These are phyloP conservation scores for Ceratorhiza oryzae-sativae DNA, from an alignment of 1,284 basidiomycete species.

Conservation along the genomic window DNA sequence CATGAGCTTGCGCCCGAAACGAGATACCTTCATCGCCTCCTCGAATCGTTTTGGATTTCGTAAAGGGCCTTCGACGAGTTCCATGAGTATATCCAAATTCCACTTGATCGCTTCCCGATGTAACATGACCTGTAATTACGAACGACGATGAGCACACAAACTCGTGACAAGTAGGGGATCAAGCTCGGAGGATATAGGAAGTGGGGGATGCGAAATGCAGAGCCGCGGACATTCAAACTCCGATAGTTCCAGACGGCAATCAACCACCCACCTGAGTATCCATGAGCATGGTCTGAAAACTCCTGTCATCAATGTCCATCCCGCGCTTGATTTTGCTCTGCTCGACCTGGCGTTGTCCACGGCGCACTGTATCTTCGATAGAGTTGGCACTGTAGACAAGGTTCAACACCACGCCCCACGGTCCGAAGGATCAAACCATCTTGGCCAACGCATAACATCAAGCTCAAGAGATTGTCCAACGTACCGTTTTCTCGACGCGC, in stretches of 20 bases:
- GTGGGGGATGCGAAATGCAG: background rate
- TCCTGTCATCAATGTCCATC: conserved; percentile 92
- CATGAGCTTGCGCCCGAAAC: conserved; percentile 87
- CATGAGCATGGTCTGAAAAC: conserved; percentile 81
- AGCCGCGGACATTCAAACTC: conserved; percentile 1
- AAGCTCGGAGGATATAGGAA: background rate
- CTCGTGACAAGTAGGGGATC: background rate
- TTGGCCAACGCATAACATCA: background rate
- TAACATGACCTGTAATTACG: conserved; percentile 70
- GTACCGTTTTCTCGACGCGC: conserved; percentile 48
- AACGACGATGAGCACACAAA: conserved; percentile 43
- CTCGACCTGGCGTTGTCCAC: conserved; percentile 90
- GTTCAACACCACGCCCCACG: conserved; percentile 33
- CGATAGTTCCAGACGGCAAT: background rate
- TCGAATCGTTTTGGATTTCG: conserved; percentile 93
- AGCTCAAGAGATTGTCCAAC: background rate
- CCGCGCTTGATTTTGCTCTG: conserved; percentile 87
- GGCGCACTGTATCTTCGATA: conserved; percentile 82
- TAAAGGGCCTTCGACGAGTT: conserved; percentile 91
- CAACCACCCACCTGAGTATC: conserved; percentile 74
- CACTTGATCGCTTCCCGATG: conserved; percentile 92
- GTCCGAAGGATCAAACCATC: conserved; percentile 14
- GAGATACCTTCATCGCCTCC: conserved; percentile 90
- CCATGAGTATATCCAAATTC: conserved; percentile 89
- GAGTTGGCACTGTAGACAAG: conserved; percentile 72